Percentiles rank a stretch among this genome's conserved stretches.
Conservation (phyloP, 75 land plant genomes). For the Larix kaempferi region DNA sequence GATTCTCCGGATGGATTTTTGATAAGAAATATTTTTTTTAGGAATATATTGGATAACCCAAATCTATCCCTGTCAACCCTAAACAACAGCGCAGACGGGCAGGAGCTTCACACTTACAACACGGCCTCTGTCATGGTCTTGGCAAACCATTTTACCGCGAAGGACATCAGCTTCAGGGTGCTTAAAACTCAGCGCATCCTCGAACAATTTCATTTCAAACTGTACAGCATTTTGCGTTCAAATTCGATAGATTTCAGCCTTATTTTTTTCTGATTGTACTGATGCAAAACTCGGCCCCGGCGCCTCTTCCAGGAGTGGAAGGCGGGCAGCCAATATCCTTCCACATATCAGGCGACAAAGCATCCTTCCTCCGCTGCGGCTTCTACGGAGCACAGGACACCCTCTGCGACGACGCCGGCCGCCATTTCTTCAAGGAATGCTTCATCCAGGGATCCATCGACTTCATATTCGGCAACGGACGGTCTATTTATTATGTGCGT, state of each 20-base stretch:
- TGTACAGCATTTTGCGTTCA: too few species aligned
- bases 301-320: conserved; percentile 31
- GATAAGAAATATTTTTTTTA: too few species aligned
- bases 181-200: too few species aligned
- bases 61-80: too few species aligned
- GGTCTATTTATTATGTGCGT: conserved; percentile 17
- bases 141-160: conserved; percentile 20
- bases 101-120: conserved; percentile 23
- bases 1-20: too few species aligned
- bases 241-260: too few species aligned
- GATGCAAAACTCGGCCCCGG: conserved; percentile 17
- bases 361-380: conserved; percentile 27
- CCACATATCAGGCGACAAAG: conserved; percentile 33
- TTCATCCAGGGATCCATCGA: conserved; percentile 40
- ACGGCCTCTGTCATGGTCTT: conserved; percentile 26
- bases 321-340: conserved; percentile 27
- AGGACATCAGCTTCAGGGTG: conserved; percentile 23
- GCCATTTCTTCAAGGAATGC: conserved; percentile 37
- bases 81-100: conserved; percentile 19
- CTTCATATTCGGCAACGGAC: conserved; percentile 37
- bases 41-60: too few species aligned
- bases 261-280: too few species aligned
- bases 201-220: too few species aligned
- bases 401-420: conserved; percentile 32
- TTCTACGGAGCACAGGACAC: conserved; percentile 39